Evolutionary conservation across 257 asterid genomes (phyloP).

Genomic region (Ilex aquifolium): DNA sequence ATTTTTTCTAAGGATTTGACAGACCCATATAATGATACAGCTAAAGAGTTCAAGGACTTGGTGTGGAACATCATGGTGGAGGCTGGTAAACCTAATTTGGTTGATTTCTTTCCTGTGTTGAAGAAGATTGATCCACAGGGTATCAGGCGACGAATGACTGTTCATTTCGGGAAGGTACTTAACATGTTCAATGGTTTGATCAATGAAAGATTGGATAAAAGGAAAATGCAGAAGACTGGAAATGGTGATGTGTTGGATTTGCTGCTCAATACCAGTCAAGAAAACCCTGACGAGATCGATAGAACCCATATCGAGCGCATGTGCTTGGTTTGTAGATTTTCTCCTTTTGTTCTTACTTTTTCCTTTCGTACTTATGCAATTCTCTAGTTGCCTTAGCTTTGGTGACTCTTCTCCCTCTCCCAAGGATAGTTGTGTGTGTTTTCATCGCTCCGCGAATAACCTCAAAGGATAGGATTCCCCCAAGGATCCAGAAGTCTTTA

Average conservation of each 20-base stretch:
- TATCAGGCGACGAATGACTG: constrained; percentile 37
- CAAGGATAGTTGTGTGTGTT: too few relatives aligned
- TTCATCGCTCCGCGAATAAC: too few relatives aligned
- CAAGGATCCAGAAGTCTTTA: too few relatives aligned
- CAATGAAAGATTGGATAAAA: constrained; percentile 31
- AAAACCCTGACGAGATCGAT: neutral
- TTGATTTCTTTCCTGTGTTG: constrained; percentile 49
- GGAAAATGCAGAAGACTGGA: constrained; percentile 7
- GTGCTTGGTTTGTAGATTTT: neutral
- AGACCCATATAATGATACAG: constrained; percentile 46
- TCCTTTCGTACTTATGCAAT: too few relatives aligned
- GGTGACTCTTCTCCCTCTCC: too few relatives aligned
- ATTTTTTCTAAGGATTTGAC: constrained; percentile 47
- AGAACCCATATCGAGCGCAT: constrained; percentile 1
- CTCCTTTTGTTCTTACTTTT: too few relatives aligned
- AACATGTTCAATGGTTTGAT: constrained; percentile 33
- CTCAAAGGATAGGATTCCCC: too few relatives aligned
- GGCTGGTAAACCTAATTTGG: constrained; percentile 61
- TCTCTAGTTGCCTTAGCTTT: too few relatives aligned
- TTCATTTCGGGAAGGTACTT: constrained; percentile 27
- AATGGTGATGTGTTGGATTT: constrained; percentile 26
- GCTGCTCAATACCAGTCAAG: constrained; percentile 25
- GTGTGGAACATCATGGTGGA: constrained; percentile 44
- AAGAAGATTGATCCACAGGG: constrained; percentile 52
- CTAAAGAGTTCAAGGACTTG: constrained; percentile 51